Evolutionary conservation across 192 early-diverging fungal genomes (phyloP).

Genomic region (Entrophospora sp.): DNA sequence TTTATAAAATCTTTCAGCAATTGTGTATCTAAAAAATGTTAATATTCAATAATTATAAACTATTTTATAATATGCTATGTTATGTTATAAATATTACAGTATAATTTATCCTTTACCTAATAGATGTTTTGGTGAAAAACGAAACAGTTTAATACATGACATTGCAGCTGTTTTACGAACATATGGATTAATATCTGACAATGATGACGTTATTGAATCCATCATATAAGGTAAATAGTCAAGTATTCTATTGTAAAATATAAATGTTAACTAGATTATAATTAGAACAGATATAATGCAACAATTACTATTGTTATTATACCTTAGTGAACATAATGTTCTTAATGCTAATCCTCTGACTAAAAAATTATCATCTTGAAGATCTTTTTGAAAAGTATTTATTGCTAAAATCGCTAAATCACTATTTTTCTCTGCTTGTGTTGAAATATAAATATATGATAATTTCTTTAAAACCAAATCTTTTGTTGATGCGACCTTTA

Average conservation of each 20-base stretch:
- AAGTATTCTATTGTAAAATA: neutral
- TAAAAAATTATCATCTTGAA: conserved; percentile 26
- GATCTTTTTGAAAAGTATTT: conserved; percentile 34
- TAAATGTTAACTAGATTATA: neutral
- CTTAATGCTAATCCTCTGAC: conserved; percentile 30
- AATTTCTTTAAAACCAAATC: conserved; percentile 30
- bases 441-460: conserved; percentile 24
- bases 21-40: too few relatives aligned
- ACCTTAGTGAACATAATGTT: conserved; percentile 33
- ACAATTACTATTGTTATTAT: neutral
- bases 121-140: conserved; percentile 27
- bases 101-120: conserved; percentile 27
- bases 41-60: too few relatives aligned
- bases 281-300: neutral
- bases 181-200: conserved; percentile 32
- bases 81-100: too few relatives aligned
- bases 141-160: conserved; percentile 28
- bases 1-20: conserved; percentile 67
- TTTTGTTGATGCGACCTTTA: conserved; percentile 29
- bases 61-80: too few relatives aligned
- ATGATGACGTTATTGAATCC: conserved; percentile 23
- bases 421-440: conserved; percentile 25
- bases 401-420: conserved; percentile 31
- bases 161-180: conserved; percentile 32
- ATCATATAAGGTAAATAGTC: conserved; percentile 29